These are phyloP conservation scores for Entomortierella lignicola DNA, from an alignment of 192 early-diverging fungal species.

Conservation along the genomic window DNA sequence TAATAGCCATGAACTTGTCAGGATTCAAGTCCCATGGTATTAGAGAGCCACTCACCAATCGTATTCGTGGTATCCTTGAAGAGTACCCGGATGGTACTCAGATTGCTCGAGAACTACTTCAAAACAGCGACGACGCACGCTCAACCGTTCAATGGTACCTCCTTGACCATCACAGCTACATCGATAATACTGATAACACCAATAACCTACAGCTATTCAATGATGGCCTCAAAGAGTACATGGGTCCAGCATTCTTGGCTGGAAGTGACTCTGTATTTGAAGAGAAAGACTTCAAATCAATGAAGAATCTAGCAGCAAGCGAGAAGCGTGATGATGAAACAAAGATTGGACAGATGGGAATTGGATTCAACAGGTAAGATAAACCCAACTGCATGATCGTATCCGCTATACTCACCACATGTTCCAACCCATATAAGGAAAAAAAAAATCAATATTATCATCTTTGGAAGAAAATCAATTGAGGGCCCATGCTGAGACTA, in stretches of 20 bases:
- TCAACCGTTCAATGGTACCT: slow-evolving; percentile 45
- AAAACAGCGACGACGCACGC: slow-evolving; percentile 42
- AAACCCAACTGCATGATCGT: too few species aligned
- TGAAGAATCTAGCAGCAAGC: slow-evolving; percentile 20
- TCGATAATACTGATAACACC: not conserved
- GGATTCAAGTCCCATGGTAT: slow-evolving; percentile 13
- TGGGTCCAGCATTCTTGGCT: slow-evolving; percentile 42
- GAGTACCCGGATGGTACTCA: slow-evolving; percentile 60
- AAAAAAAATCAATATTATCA: too few species aligned
- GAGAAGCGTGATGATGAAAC: slow-evolving; percentile 20
- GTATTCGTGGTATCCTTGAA: slow-evolving; percentile 43
- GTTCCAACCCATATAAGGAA: too few species aligned
- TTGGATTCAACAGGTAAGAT: slow-evolving; percentile 49
- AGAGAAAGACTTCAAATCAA: slow-evolving; percentile 26
- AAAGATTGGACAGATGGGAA: slow-evolving; percentile 55
- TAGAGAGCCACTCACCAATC: slow-evolving; percentile 31
- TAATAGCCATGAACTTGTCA: not conserved
- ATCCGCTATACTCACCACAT: too few species aligned
- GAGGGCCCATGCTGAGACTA: not conserved
- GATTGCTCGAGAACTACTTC: slow-evolving; percentile 50
- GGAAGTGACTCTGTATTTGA: slow-evolving; percentile 36
- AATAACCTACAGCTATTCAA: slow-evolving; percentile 14
- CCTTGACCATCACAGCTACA: slow-evolving; percentile 46
- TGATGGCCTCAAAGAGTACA: slow-evolving; percentile 21
- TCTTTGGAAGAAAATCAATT: not conserved